Conservation (phyloP, 2,329 filamentous ascomycete genomes). For the Aspergillus sp. region DNA sequence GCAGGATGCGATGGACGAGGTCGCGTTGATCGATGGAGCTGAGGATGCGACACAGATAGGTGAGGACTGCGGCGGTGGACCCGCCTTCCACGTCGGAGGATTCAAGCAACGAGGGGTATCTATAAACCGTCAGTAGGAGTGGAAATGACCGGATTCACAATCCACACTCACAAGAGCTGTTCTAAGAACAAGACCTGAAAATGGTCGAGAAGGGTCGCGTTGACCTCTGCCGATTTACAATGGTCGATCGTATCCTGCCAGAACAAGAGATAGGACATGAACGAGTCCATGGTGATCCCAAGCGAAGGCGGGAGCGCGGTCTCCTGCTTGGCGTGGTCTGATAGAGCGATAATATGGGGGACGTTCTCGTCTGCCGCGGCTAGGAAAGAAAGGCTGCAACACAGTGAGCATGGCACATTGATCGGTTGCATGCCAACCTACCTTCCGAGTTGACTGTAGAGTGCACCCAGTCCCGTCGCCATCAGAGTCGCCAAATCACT, state of each 20-base stretch:
- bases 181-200: slow-evolving; percentile 96
- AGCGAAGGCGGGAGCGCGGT: slow-evolving; percentile 77
- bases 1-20: slow-evolving; percentile 88
- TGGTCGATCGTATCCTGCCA: slow-evolving; percentile 99
- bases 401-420: slow-evolving; percentile 53
- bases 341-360: slow-evolving; percentile 81
- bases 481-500: slow-evolving; percentile 95
- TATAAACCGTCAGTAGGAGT: slow-evolving; percentile 33
- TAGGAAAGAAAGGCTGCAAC: slow-evolving; percentile 75
- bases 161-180: slow-evolving; percentile 77
- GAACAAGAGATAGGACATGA: slow-evolving; percentile 90
- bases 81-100: slow-evolving; percentile 97
- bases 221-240: slow-evolving; percentile 87
- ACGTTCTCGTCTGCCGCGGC: slow-evolving; percentile 63
- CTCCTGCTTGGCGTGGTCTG: slow-evolving; percentile 76
- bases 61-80: slow-evolving; percentile 92
- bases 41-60: slow-evolving; percentile 85
- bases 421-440: slow-evolving; percentile 41
- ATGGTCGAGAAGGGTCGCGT: slow-evolving; percentile 89
- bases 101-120: slow-evolving; percentile 91
- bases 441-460: slow-evolving; percentile 67
- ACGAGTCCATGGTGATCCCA: slow-evolving; percentile 84
- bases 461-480: slow-evolving; percentile 88
- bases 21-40: slow-evolving; percentile 91
- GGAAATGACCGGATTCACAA: background rate